Conservation (phyloP, 2,329 filamentous ascomycete genomes). For the Cladosporium oxysporum region DNA sequence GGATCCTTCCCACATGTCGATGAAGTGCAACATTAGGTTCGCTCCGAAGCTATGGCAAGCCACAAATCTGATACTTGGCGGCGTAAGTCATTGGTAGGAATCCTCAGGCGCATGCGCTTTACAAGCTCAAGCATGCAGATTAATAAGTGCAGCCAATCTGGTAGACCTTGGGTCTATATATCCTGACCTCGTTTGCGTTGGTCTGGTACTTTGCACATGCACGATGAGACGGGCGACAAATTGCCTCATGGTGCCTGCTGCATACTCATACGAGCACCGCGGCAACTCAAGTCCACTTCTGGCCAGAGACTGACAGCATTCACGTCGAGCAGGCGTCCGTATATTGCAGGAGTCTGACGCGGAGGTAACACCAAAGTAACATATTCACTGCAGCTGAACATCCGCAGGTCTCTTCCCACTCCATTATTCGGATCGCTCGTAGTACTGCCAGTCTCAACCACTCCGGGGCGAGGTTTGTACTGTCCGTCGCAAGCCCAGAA, state of each 20-base stretch:
- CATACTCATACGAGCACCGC: background rate
- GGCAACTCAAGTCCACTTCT: background rate
- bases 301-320: background rate
- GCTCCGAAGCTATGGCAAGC: constrained; percentile 11
- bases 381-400: background rate
- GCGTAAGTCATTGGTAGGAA: background rate
- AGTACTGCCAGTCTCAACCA: background rate
- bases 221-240: background rate
- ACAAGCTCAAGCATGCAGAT: background rate
- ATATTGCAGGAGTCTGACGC: background rate
- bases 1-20: background rate
- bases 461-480: background rate
- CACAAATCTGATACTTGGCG: constrained; percentile 6
- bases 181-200: background rate
- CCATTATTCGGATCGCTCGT: background rate
- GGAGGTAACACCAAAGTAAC: background rate
- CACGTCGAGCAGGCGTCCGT: constrained; percentile 2
- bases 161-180: background rate
- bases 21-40: constrained; percentile 13
- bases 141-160: background rate
- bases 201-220: background rate
- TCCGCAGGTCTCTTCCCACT: background rate
- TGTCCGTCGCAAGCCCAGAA: background rate
- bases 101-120: background rate
- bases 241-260: background rate